Percentiles rank a stretch among this genome's conserved stretches.
Conservation (phyloP, 768 basidiomycete species). For the Sarcodon aspratus region DNA sequence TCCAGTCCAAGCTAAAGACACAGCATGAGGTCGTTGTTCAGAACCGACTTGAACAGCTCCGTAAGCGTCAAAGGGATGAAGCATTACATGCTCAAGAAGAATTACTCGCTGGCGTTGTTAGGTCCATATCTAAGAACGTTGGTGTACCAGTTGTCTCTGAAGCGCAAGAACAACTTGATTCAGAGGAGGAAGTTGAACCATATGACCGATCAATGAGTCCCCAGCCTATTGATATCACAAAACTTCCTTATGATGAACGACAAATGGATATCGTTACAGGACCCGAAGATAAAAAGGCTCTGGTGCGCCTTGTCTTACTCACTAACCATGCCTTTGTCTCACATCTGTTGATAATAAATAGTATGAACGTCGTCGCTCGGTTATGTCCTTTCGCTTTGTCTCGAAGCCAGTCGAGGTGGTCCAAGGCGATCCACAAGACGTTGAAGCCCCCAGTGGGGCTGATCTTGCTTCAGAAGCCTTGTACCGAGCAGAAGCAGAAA, state of each 20-base stretch:
- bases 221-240: slow-evolving; percentile 56
- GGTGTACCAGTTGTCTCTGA: slow-evolving; percentile 25
- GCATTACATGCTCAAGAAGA: slow-evolving; percentile 92
- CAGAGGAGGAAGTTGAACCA: slow-evolving; percentile 57
- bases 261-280: slow-evolving; percentile 69
- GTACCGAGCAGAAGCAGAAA: slow-evolving; percentile 85
- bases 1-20: slow-evolving; percentile 78
- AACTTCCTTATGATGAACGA: slow-evolving; percentile 65
- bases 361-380: slow-evolving; percentile 70
- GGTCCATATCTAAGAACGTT: slow-evolving; percentile 38
- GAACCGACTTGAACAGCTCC: slow-evolving; percentile 91
- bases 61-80: slow-evolving; percentile 92
- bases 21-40: slow-evolving; percentile 95
- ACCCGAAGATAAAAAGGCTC: slow-evolving; percentile 44
- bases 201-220: slow-evolving; percentile 88
- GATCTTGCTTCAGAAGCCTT: slow-evolving; percentile 85
- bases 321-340: slow-evolving; percentile 4
- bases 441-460: slow-evolving; percentile 48
- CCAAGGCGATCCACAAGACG: slow-evolving; percentile 41
- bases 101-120: slow-evolving; percentile 66
- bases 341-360: slow-evolving; percentile 14
- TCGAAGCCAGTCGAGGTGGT: slow-evolving; percentile 53
- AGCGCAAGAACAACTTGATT: slow-evolving; percentile 20
- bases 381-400: slow-evolving; percentile 83
- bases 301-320: slow-evolving; percentile 36